Base-by-base conservation (phyloP, 2,329 filamentous ascomycete species). In the Juglanconis juglandina region DNA sequence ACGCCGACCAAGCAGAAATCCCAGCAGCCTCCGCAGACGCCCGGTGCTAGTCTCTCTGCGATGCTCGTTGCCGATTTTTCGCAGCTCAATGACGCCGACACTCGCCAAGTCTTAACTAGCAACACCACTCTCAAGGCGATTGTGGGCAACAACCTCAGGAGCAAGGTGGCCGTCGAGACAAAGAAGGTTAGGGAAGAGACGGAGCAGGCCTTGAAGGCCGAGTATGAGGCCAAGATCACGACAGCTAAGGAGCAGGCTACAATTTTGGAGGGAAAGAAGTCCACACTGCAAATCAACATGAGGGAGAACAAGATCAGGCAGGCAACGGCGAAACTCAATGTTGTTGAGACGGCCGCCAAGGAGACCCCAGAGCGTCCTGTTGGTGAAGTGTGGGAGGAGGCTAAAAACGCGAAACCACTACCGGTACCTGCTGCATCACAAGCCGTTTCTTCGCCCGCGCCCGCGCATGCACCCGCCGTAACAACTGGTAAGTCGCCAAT, bases 291-390 rank as follows among this genome's bases (percentile, higher is more conserved):
- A 65, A 81, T 94, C 64, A 94, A 92, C 71, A 90, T 96, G 86
- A 79, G 87, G 5, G 88, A 94, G 66, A 90, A 88, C 67, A 86
- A 88, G 70, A 76, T 82, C 51, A 85, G 82, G 63, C 76, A 78
- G 8, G 85, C 87, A 0, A 81, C 81, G 54, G 90, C 88, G 4
- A 96, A 95, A 76, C 76, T 96, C 37, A 83, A 84, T 1, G 85
- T 95, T 1, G 90, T 98, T 3, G 84, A 92, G 69, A 90, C 86
- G 51, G 93, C 94, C 11, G 92, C 89, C 0, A 82, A 81, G n/a
- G 89, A 96, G 52, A 97, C 93, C 0, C 94, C 94, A 0, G 82
- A 94, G 68, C 87, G 87, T 70, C 86, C 92, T 0, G 92, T 98
- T 4, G 84, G 79, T 9, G 92, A 97, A 73, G 93, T 97, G 0